Percentiles rank a stretch among this genome's conserved stretches.
phyloP scores from a whole-genome alignment of 2,329 filamentous ascomycete species.

The Aspergillus oerlinghausenensis region DNA sequence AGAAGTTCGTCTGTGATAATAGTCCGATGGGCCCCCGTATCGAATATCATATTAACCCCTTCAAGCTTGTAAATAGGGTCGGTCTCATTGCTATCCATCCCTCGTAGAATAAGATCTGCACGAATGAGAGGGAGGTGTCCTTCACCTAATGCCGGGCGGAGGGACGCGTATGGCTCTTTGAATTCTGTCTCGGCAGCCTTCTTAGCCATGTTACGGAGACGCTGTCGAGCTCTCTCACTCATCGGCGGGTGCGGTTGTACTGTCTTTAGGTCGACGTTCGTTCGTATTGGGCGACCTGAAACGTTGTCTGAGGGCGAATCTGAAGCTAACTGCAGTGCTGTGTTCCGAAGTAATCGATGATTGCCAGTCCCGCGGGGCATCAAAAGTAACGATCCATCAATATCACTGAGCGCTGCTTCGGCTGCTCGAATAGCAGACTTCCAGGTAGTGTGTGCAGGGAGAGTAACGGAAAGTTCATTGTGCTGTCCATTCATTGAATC shows the following conservation, averaged over 20 bases:
- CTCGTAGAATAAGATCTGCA: not conserved
- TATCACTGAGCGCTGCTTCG: conserved; percentile 4
- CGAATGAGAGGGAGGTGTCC: not conserved
- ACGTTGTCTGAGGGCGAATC: not conserved
- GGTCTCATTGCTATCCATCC: not conserved
- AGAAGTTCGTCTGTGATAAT: conserved; percentile 7
- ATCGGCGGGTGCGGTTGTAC: not conserved
- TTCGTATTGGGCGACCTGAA: conserved; percentile 2
- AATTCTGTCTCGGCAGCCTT: not conserved
- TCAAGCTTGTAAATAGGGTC: conserved; percentile 4
- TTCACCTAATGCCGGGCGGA: not conserved
- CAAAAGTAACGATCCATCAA: conserved; percentile 6
- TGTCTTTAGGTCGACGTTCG: not conserved
- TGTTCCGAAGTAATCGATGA: conserved; percentile 4
- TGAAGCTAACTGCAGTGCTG: conserved; percentile 3
- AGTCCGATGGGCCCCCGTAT: conserved; percentile 3
- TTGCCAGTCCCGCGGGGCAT: conserved; percentile 6
- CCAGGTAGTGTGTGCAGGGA: conserved; percentile 9
- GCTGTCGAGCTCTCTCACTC: not conserved
- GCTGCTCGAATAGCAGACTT: conserved; percentile 6
- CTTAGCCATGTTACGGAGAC: not conserved
- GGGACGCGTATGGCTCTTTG: not conserved
- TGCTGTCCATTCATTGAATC: conserved; percentile 5
- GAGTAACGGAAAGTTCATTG: conserved; percentile 10
- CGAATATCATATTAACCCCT: conserved; percentile 5